Evolutionary conservation across 2,329 filamentous ascomycete genomes (phyloP).

Genomic region (Aspergillus sp.): DNA sequence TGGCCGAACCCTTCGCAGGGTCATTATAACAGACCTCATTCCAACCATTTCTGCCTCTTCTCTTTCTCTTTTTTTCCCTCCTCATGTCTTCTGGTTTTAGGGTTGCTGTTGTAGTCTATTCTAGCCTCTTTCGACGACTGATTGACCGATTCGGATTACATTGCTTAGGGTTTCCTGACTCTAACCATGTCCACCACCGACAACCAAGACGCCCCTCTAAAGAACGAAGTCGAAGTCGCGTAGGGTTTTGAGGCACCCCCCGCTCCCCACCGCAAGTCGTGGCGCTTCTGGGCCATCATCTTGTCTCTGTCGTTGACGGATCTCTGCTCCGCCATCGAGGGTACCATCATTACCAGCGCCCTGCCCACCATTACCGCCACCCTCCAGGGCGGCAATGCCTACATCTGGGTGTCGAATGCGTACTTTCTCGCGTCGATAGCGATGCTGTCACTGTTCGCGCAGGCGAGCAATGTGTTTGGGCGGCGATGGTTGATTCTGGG

Average conservation of each 20-base stretch:
- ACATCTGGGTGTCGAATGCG: slow-evolving; percentile 2
- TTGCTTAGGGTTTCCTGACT: neutral
- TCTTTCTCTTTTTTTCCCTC: neutral
- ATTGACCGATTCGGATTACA: neutral
- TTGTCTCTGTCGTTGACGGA: neutral
- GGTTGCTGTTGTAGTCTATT: neutral
- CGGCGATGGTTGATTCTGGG: slow-evolving; percentile 42
- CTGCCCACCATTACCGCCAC: slow-evolving; percentile 1
- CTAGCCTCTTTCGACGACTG: neutral
- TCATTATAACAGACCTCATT: neutral
- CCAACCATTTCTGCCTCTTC: neutral
- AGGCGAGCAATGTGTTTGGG: slow-evolving; percentile 53
- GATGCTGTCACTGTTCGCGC: slow-evolving; percentile 39
- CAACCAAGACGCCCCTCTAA: neutral
- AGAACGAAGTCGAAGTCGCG: neutral
- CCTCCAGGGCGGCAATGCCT: neutral
- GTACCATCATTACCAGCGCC: slow-evolving; percentile 2
- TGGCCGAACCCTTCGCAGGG: neutral
- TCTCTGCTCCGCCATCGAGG: neutral
- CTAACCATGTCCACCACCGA: neutral
- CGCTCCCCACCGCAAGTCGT: neutral
- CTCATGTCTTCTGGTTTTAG: too few relatives aligned
- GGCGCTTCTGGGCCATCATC: neutral
- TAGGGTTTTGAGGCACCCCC: neutral
- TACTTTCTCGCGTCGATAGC: neutral